Base-by-base conservation (phyloP, 2,329 filamentous ascomycete species). In the Seiridium unicorne region DNA sequence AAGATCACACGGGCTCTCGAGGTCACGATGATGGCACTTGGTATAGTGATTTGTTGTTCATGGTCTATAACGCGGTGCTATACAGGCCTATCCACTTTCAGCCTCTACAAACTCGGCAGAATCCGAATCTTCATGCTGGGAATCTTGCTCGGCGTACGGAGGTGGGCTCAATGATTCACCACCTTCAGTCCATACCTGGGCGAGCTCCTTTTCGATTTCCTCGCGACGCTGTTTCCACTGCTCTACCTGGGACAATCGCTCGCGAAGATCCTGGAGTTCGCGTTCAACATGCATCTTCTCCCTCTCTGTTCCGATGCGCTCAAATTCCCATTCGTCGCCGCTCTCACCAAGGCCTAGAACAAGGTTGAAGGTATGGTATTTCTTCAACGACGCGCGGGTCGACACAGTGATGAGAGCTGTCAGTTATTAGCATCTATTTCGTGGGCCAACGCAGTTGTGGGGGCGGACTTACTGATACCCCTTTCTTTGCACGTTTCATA, bases 231-330 rank as follows among this genome's bases (percentile, higher is more conserved):
- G 77, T 79, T 94, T 92, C 92, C 92, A 96, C 67, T 88, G 84
- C 58, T 94, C 90, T 0, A 98, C 94, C 74, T 92, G 89, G 9
- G 86, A 83, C 6, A 99, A 79, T 32, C 90, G 84, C 73, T 94
- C 92, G 36, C 89, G 86, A 48, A 99, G 81, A 65, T 97, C 92
- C 55, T 90, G 85, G 13, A 98, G 80, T 74, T 99, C 95, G 72
- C 91, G 92, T 77, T 97, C 93, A 6, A 97, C 93, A 31, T 91
- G 90, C 73, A 93, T 88, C 78, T 97, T 97, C 79, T 99, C 95
- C 61, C 90, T 86, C 71, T 93, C 92, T 0, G 93, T 97, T 60
- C 95, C 95, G 66, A 99, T 98, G 60, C 92, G 87, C 74, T 97
- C 91, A 73, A 97, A 91, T 65, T 94, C 89, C 92, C 95, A 98